Evolutionary conservation across 257 asterid genomes (phyloP).

Genomic region (Anisodus acutangulus): DNA sequence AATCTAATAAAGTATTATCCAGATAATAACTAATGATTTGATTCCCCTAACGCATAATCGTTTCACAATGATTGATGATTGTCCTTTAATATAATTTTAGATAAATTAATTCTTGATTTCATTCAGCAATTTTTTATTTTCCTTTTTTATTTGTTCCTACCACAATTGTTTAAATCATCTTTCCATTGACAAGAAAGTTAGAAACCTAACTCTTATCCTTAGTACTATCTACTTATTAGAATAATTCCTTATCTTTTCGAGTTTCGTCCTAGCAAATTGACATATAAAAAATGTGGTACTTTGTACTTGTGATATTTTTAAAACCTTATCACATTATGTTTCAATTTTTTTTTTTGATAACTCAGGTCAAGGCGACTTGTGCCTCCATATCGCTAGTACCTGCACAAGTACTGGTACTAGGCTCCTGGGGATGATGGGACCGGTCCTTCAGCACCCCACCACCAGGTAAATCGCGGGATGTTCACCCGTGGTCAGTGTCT

Average conservation of each 20-base stretch:
- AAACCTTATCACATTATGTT: too few relatives aligned
- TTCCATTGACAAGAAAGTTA: not conserved
- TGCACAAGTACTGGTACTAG: too few relatives aligned
- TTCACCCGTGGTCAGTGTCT: too few relatives aligned
- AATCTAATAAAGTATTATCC: too few relatives aligned
- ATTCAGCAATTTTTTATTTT: not conserved
- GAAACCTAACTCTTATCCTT: not conserved
- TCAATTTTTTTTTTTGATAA: too few relatives aligned
- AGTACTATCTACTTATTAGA: not conserved
- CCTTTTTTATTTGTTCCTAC: not conserved
- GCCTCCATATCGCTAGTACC: too few relatives aligned
- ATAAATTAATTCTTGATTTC: not conserved
- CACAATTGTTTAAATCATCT: not conserved
- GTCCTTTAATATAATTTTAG: not conserved
- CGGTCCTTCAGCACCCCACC: too few relatives aligned
- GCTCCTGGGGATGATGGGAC: too few relatives aligned
- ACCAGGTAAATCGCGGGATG: too few relatives aligned
- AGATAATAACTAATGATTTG: not conserved
- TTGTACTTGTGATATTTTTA: too few relatives aligned
- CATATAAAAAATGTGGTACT: too few relatives aligned
- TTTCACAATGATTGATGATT: not conserved
- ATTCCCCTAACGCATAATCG: not conserved
- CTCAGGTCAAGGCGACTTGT: too few relatives aligned
- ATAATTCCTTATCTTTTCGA: not conserved
- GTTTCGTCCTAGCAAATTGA: not conserved